A percentile compares a stretch with the other conserved stretches of the same genome.
phyloP scores from a whole-genome alignment of 768 basidiomycete species.

The Suillus fuscotomentosus region DNA sequence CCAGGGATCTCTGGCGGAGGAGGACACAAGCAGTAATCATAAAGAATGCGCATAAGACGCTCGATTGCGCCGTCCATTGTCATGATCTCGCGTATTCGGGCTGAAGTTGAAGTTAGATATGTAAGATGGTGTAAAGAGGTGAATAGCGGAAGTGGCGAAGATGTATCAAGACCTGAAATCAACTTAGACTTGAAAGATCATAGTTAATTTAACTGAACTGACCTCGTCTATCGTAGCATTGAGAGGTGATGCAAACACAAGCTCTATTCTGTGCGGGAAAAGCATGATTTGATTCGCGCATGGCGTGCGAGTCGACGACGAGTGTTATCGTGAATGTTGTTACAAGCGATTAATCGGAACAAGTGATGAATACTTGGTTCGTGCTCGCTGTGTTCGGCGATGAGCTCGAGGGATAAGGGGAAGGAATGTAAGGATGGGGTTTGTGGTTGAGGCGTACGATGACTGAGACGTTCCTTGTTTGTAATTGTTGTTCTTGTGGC shows the following conservation, averaged over 20 bases:
- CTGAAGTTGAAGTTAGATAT: slow-evolving; percentile 95
- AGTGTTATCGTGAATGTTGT: slow-evolving; percentile 11
- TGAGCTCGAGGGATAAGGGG: slow-evolving; percentile 8
- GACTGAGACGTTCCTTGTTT: slow-evolving; percentile 29
- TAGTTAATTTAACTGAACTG: slow-evolving; percentile 25
- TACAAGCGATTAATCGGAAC: not conserved
- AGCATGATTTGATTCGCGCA: slow-evolving; percentile 95
- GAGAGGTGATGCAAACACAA: slow-evolving; percentile 89
- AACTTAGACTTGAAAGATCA: slow-evolving; percentile 6
- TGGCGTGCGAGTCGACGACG: slow-evolving; percentile 33
- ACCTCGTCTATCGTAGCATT: slow-evolving; percentile 95
- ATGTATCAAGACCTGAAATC: slow-evolving; percentile 48
- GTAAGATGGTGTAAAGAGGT: slow-evolving; percentile 96
- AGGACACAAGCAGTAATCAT: slow-evolving; percentile 82
- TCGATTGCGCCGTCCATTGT: slow-evolving; percentile 97
- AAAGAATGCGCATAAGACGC: slow-evolving; percentile 87
- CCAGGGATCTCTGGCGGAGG: slow-evolving; percentile 80
- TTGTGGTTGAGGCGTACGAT: slow-evolving; percentile 29
- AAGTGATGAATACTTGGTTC: slow-evolving; percentile 14
- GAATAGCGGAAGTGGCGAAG: slow-evolving; percentile 67
- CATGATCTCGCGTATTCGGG: slow-evolving; percentile 97
- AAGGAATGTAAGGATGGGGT: slow-evolving; percentile 13
- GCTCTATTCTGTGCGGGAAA: slow-evolving; percentile 96
- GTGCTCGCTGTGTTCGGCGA: not conserved
- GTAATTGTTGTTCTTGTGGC: slow-evolving; percentile 31